Base-by-base conservation (phyloP, 169 alveolate species). In the Eimeria acervulina region DNA sequence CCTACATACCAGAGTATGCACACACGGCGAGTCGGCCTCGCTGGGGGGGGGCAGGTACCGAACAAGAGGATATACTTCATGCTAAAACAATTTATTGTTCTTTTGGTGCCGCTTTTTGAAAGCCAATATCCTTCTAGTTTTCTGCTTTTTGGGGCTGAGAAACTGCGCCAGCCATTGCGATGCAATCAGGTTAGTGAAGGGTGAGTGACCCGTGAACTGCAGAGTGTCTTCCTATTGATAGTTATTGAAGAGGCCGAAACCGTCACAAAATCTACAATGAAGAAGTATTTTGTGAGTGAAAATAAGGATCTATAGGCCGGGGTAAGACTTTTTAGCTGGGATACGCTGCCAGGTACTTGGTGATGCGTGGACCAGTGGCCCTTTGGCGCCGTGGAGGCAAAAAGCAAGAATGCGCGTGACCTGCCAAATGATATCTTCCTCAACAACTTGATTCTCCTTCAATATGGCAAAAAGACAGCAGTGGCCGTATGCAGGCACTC, bases 21-120 rank as follows among this genome's bases (percentile, higher is more conserved):
- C 68, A 59, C 68, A 59, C 70, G 76, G 76, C 76, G 76, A 63
- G 76, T 28, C 40, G 40, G 76, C 36, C 76, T 63, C 40, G 38
- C 40, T 28, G 38, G 17, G 40, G 40, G 76, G 7, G 26, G n/a
- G 7, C 40, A 26, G 40, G 17, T n/a, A 26, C 2, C 40, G 76
- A 28, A 63, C 40, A 38, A 28, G n/a, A 26, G 17, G 19, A n/a
- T 6, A 63, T 17, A 51, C 10, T 63, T n/a, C 21, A 26, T 19
- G n/a, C 13, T 28, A 38, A 63, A 59, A 38, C 13, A n/a, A 2
- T 63, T 26, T 8, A n/a, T 26, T 63, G 40, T 28, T 36, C 8
- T 1, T 63, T 36, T 63, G 19, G 5, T n/a, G 13, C n/a, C 7
- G 0, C 7, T 26, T n/a, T 36, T 63, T 63, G 76, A 63, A n/a